A percentile compares a stretch with the other conserved stretches of the same genome.
These are phyloP conservation scores for Trichosanthes truncata DNA, from an alignment of 306 rosid species.

Conservation along the genomic window DNA sequence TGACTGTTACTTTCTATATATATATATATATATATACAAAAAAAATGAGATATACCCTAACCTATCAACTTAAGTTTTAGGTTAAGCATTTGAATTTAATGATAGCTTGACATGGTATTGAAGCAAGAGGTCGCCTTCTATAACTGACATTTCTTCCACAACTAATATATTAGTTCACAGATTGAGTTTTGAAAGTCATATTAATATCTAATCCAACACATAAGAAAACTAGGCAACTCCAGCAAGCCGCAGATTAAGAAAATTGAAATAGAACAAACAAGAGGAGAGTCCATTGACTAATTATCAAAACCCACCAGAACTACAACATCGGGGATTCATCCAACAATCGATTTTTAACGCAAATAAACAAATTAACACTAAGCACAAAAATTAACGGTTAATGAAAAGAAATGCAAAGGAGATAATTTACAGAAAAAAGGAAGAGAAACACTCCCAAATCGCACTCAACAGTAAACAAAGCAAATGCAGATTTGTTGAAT, in stretches of 20 bases:
- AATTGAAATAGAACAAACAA: neutral
- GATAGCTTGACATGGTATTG: neutral
- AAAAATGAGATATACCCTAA: neutral
- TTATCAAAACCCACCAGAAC: too few species aligned
- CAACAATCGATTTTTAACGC: too few species aligned
- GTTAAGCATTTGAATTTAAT: neutral
- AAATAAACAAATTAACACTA: neutral
- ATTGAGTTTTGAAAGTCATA: too few species aligned
- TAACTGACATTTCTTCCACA: neutral
- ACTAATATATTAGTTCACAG: too few species aligned
- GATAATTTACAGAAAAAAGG: neutral
- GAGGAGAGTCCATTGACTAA: too few species aligned
- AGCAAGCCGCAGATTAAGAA: neutral
- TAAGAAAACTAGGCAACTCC: neutral
- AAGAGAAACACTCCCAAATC: neutral
- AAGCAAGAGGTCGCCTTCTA: neutral
- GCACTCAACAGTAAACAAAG: neutral
- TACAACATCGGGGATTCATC: too few species aligned
- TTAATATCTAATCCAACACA: neutral
- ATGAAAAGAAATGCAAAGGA: neutral
- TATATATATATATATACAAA: too few species aligned
- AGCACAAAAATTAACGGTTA: too few species aligned
- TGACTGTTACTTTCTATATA: too few species aligned
- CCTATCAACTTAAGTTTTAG: neutral
- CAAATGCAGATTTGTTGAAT: neutral